Evolutionary conservation across 176 grass and related monocot genomes (phyloP).

Genomic region (Miscanthus lutarioriparius): DNA sequence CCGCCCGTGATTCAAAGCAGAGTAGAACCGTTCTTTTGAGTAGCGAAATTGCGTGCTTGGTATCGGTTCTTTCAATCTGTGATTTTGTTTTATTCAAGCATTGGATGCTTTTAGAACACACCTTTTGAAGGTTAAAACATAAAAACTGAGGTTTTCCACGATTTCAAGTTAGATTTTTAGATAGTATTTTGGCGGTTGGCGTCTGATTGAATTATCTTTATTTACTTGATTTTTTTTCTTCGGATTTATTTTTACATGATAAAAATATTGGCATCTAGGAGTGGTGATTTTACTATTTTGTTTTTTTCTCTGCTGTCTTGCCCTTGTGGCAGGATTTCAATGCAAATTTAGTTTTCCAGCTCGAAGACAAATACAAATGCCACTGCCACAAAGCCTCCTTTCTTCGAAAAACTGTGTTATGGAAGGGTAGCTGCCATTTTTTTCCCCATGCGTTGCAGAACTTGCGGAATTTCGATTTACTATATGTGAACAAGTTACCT

Average conservation of each 20-base stretch:
- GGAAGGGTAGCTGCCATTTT: neutral
- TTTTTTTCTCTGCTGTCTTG: neutral
- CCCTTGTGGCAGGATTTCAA: neutral
- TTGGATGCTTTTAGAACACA: neutral
- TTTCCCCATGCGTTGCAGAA: neutral
- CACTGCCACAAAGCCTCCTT: neutral
- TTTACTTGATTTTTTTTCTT: neutral
- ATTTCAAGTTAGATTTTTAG: neutral
- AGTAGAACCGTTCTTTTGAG: neutral
- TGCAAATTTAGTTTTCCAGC: constrained; percentile 1
- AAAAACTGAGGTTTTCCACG: neutral
- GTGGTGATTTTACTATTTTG: neutral
- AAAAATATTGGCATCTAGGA: neutral
- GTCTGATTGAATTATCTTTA: neutral
- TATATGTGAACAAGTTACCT: neutral
- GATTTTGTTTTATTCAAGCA: neutral
- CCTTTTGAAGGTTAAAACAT: neutral
- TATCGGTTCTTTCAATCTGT: neutral
- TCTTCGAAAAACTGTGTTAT: neutral
- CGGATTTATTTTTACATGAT: too few relatives aligned
- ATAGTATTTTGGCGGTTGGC: neutral
- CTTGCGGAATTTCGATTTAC: neutral
- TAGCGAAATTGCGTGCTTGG: constrained; percentile 6
- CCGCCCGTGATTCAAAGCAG: neutral
- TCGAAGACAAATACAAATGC: neutral